These are phyloP conservation scores for Microcera coccophila DNA, from an alignment of 2,329 filamentous ascomycete genomes.

Conservation along the genomic window DNA sequence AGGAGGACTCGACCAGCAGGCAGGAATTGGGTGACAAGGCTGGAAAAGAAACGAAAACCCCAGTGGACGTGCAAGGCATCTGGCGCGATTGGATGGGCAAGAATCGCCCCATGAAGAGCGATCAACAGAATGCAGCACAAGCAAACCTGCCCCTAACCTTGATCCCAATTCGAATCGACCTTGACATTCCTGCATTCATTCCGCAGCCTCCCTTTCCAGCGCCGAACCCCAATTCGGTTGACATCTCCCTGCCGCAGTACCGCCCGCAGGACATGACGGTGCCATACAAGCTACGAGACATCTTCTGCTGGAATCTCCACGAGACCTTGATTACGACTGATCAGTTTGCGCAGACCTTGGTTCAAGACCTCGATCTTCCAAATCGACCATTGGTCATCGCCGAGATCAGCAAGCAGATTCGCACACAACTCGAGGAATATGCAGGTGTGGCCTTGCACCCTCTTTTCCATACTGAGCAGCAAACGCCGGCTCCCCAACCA, in stretches of 20 bases:
- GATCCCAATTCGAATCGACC: constrained; percentile 92
- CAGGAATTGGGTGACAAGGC: constrained; percentile 68
- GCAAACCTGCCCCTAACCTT: constrained; percentile 81
- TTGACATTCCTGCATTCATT: constrained; percentile 79
- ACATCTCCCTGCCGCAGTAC: constrained; percentile 74
- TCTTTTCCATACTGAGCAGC: constrained; percentile 67
- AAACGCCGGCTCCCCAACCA: constrained; percentile 24
- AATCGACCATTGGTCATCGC: constrained; percentile 64
- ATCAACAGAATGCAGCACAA: constrained; percentile 59
- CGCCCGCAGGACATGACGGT: constrained; percentile 73
- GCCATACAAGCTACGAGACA: constrained; percentile 84
- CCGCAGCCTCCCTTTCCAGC: constrained; percentile 62
- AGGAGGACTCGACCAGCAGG: constrained; percentile 64
- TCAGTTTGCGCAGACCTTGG: constrained; percentile 85
- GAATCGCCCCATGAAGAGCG: constrained; percentile 50
- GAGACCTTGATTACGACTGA: constrained; percentile 92
- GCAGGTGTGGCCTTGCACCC: constrained; percentile 91
- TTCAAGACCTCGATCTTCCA: constrained; percentile 89
- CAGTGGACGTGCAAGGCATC: constrained; percentile 82
- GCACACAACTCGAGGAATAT: constrained; percentile 93
- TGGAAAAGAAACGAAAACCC: constrained; percentile 74
- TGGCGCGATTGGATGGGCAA: constrained; percentile 96
- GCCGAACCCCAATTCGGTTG: constrained; percentile 59
- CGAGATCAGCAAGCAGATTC: constrained; percentile 89
- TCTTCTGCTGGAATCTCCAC: constrained; percentile 97